Base-by-base conservation (phyloP, 306 rosid genomes). In the Quercus variabilis region DNA sequence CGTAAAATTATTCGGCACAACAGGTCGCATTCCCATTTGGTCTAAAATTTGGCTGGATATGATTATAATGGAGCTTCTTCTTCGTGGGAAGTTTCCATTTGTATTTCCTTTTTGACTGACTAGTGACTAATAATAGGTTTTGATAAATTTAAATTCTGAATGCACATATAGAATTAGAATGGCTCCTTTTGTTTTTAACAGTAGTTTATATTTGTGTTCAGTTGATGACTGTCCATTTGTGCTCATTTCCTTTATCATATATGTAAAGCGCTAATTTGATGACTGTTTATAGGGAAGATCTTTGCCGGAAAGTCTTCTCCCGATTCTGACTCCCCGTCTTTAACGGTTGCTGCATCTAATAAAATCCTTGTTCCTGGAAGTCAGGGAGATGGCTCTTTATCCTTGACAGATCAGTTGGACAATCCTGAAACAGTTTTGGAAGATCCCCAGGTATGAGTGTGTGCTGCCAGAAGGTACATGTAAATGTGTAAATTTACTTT, bases 291-390 rank as follows among this genome's bases (percentile, higher is more conserved):
- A 93, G 98, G 96, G 79, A 93, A 84, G 88, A 85, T 81, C 75
- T 89, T 83, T 80, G 80, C 81, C 21, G 84, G 83, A 79, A 96
- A 89, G 73, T 69, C 85, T 76, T 85, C 90, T 30, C 85, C 54
- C 43, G 94, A 91, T 82, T 91, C 99, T 77, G 92, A 91, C 73
- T 81, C 90, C 57, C 65, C 82, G 38, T 90, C 98, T 65, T 83
- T 91, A 74, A 78, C 73, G 2, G 84, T 88, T 33, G 82, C 98
- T 74, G 90, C 91, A 51, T 91, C 97, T 25, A 87, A 90, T 76
- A 89, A 93, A 82, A 83, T 89, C 35, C 90, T 90, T 65, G 86
- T 86, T 82, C 96, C 98, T 74, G 94, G 87, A 54, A 86, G 83
- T 75, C 85, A 79, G 70, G 91, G 80, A 79, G 89, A 87, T 80